Conservation (phyloP, 2,329 filamentous ascomycete species). For the Diaporthe citri region DNA sequence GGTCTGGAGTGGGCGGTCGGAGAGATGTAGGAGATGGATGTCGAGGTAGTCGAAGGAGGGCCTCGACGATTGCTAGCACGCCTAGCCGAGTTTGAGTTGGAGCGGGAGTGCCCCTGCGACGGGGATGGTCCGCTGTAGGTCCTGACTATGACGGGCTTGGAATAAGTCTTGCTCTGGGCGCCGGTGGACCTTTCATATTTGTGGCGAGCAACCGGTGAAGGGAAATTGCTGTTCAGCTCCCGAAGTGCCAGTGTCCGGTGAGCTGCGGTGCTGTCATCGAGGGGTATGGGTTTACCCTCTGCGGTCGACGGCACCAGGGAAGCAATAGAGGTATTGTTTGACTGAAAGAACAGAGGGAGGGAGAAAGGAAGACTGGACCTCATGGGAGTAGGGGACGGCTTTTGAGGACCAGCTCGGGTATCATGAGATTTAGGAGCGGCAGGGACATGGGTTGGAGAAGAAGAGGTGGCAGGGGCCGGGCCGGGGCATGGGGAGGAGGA, state of each 20-base stretch:
- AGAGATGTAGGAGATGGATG: constrained; percentile 45
- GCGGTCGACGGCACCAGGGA: constrained; percentile 68
- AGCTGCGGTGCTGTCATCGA: constrained; percentile 68
- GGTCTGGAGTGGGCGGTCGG: constrained; percentile 44
- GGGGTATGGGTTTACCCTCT: constrained; percentile 66
- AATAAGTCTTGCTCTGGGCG: constrained; percentile 70
- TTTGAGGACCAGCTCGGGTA: constrained; percentile 41
- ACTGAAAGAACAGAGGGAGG: constrained; percentile 62
- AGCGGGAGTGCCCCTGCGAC: constrained; percentile 48
- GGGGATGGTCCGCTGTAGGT: constrained; percentile 68
- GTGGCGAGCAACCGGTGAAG: constrained; percentile 60
- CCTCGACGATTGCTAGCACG: constrained; percentile 49
- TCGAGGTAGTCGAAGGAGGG: constrained; percentile 46
- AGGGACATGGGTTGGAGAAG: constrained; percentile 44
- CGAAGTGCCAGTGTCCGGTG: constrained; percentile 71
- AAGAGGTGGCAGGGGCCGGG: constrained; percentile 40
- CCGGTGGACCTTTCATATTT: constrained; percentile 69
- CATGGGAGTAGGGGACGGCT: constrained; percentile 44
- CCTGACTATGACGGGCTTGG: constrained; percentile 74
- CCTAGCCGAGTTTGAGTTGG: constrained; percentile 43
- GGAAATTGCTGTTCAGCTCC: constrained; percentile 70
- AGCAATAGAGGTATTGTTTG: constrained; percentile 62
- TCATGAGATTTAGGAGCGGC: constrained; percentile 40
- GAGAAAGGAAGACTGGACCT: constrained; percentile 59
- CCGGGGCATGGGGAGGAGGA: constrained; percentile 31